Percentiles rank a stretch among this genome's conserved stretches.
Evolutionary conservation across 2,329 filamentous ascomycete genomes (phyloP).

Genomic region (Diaporthe humulicola): DNA sequence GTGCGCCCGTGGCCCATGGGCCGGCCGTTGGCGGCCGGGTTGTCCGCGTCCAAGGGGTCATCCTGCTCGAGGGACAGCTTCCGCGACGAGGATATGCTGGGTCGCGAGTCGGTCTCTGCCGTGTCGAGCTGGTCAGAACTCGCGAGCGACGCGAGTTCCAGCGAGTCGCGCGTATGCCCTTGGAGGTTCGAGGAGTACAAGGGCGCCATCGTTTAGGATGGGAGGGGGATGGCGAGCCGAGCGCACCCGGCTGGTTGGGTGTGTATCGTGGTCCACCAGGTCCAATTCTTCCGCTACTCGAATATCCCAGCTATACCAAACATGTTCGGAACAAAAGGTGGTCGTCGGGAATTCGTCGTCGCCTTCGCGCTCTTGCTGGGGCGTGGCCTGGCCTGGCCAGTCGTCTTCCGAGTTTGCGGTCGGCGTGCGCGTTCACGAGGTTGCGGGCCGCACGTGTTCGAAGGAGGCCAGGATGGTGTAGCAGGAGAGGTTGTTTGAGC

Average conservation of each 20-base stretch:
- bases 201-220: conserved; percentile 50
- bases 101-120: conserved; percentile 79
- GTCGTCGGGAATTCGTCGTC: background rate
- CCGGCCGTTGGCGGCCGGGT: conserved; percentile 62
- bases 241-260: conserved; percentile 22
- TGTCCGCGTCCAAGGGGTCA: conserved; percentile 78
- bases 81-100: conserved; percentile 93
- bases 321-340: conserved; percentile 33
- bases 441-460: background rate
- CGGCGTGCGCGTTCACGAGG: background rate
- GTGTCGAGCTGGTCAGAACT: conserved; percentile 79
- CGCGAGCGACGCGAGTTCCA: conserved; percentile 95
- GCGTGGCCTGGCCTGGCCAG: background rate
- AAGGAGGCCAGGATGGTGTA: background rate
- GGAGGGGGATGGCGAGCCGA: conserved; percentile 24
- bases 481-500: background rate
- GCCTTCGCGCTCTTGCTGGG: background rate
- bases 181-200: conserved; percentile 60
- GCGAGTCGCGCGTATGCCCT: conserved; percentile 81
- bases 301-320: conserved; percentile 7
- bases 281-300: conserved; percentile 31
- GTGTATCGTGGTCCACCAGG: conserved; percentile 18
- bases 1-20: conserved; percentile 68
- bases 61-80: conserved; percentile 90
- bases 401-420: conserved; percentile 3